phyloP scores from a whole-genome alignment of 139 green algal genomes.

The Micromonas commoda region DNA sequence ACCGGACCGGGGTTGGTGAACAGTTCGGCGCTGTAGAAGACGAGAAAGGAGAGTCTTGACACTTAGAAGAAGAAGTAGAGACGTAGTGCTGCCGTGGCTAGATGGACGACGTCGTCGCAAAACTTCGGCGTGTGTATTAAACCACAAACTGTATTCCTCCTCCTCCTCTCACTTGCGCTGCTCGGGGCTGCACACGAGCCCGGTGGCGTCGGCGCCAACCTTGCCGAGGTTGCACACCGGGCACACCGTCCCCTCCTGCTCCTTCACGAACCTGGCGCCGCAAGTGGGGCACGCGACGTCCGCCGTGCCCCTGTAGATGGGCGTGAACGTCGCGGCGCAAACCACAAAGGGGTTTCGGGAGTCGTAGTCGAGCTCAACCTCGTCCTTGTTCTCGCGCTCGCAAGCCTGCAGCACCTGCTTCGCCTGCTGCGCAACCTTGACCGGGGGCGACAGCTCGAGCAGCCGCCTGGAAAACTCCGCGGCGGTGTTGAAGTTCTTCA shows the following conservation, averaged over 20 bases:
- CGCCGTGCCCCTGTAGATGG: constrained; percentile 85
- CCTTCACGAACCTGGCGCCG: constrained; percentile 61
- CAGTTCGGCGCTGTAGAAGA: too few species aligned
- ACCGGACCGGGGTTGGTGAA: too few species aligned
- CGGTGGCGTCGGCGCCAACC: constrained; percentile 78
- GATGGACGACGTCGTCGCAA: too few species aligned
- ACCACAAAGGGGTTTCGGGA: constrained; percentile 96
- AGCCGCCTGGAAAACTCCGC: constrained; percentile 84
- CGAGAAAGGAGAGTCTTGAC: too few species aligned
- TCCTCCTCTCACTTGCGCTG: background rate
- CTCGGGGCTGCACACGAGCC: constrained; percentile 46
- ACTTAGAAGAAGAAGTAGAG: too few species aligned
- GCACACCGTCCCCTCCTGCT: constrained; percentile 20
- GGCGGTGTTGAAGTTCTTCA: constrained; percentile 84
- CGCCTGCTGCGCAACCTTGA: constrained; percentile 75
- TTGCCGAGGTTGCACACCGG: constrained; percentile 76
- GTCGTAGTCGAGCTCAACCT: constrained; percentile 87
- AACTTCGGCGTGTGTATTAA: too few species aligned
- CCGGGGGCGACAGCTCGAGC: constrained; percentile 85
- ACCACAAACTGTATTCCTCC: background rate
- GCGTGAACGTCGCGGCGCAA: constrained; percentile 84
- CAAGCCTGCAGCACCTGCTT: constrained; percentile 86
- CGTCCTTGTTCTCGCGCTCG: constrained; percentile 82
- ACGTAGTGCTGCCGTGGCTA: too few species aligned
- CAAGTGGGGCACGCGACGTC: constrained; percentile 78